Percentiles rank a stretch among this genome's conserved stretches.
phyloP scores from a whole-genome alignment of 805 yeast species.

The Isabelozyma rhagii region DNA sequence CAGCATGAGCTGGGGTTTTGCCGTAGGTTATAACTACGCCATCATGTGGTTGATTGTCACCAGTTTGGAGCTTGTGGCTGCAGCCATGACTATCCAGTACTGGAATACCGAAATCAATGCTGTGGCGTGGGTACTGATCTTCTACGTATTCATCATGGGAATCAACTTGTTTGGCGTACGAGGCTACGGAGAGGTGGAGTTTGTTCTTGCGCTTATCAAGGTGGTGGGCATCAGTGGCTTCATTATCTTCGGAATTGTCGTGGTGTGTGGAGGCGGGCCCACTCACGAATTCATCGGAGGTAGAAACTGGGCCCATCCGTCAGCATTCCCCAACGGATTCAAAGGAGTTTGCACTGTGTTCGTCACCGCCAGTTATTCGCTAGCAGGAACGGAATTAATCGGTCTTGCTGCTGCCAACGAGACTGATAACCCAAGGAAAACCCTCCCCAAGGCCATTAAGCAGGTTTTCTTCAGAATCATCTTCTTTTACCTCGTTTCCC shows the following conservation, averaged over 20 bases:
- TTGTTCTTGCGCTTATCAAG: constrained; percentile 26
- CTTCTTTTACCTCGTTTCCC: constrained; percentile 33
- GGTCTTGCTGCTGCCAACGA: constrained; percentile 51
- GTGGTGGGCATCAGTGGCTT: constrained; percentile 34
- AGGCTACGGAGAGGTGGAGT: constrained; percentile 38
- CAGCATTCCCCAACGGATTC: constrained; percentile 36
- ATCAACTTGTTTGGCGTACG: constrained; percentile 34
- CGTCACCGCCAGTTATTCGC: constrained; percentile 34
- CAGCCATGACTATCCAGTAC: constrained; percentile 34
- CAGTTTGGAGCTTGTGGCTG: constrained; percentile 37
- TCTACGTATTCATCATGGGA: constrained; percentile 25
- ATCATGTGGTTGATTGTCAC: constrained; percentile 36
- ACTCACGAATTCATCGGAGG: constrained; percentile 33
- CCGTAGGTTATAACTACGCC: constrained; percentile 39
- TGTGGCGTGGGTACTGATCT: constrained; percentile 35
- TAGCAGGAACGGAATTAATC: constrained; percentile 37
- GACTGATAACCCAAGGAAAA: constrained; percentile 34
- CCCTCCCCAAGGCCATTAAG: constrained; percentile 40
- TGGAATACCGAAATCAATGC: constrained; percentile 37
- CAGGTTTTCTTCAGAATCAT: constrained; percentile 45
- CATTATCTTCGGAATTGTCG: constrained; percentile 31
- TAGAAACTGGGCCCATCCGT: constrained; percentile 28
- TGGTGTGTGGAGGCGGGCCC: constrained; percentile 37
- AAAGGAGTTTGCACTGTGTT: constrained; percentile 37
- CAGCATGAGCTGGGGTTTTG: constrained; percentile 38